Conservation (phyloP, 257 asterid genomes). For the Solanum dulcamara region DNA sequence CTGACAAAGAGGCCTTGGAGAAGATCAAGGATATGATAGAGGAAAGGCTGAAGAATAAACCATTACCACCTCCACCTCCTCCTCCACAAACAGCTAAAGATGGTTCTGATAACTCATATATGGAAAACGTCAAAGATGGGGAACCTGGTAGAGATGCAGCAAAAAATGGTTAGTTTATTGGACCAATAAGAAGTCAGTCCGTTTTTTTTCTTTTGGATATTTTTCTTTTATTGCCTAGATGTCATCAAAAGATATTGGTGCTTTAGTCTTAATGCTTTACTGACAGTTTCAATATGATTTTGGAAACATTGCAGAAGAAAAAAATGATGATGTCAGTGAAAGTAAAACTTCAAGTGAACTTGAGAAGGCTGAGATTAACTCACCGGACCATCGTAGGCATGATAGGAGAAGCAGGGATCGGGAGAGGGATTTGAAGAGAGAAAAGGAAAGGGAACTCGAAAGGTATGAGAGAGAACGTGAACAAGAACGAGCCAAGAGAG, state of each 20-base stretch:
- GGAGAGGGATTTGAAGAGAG: slow-evolving; percentile 63
- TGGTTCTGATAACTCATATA: slow-evolving; percentile 40
- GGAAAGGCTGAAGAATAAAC: slow-evolving; percentile 80
- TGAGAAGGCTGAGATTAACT: slow-evolving; percentile 54
- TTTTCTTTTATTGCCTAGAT: neutral
- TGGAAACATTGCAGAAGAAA: slow-evolving; percentile 51
- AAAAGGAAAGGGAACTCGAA: slow-evolving; percentile 87
- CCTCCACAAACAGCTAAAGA: slow-evolving; percentile 36
- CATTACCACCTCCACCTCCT: slow-evolving; percentile 88
- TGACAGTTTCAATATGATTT: slow-evolving; percentile 11
- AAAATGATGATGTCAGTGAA: slow-evolving; percentile 62
- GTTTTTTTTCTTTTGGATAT: neutral
- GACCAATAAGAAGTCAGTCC: neutral
- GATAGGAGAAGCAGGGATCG: slow-evolving; percentile 72
- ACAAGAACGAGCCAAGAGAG: slow-evolving; percentile 88
- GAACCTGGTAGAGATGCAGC: slow-evolving; percentile 44
- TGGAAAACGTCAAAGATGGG: slow-evolving; percentile 59
- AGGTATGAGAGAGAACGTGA: slow-evolving; percentile 93
- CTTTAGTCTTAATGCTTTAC: neutral
- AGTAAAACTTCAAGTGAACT: slow-evolving; percentile 53
- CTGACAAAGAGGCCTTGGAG: slow-evolving; percentile 59
- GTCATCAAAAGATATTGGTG: neutral
- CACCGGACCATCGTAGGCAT: slow-evolving; percentile 82
- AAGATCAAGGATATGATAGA: slow-evolving; percentile 68
- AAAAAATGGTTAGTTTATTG: slow-evolving; percentile 32